Conservation (phyloP, 1,139 yeast species). For the Suhomyces bribrorum region DNA sequence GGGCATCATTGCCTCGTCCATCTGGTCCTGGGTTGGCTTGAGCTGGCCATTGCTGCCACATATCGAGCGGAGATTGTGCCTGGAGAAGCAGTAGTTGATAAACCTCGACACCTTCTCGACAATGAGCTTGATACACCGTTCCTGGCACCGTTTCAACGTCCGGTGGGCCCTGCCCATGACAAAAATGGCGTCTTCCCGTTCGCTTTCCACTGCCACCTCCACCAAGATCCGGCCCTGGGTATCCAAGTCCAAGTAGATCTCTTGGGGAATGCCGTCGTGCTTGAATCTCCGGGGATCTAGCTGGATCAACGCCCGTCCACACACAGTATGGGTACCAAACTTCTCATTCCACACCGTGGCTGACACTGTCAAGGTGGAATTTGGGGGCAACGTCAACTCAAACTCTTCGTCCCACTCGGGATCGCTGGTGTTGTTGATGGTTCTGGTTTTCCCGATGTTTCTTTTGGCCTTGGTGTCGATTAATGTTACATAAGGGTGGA, state of each 20-base stretch:
- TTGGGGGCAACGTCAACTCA: constrained; percentile 54
- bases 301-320: constrained; percentile 67
- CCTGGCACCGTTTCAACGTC: constrained; percentile 59
- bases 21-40: constrained; percentile 52
- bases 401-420: constrained; percentile 93
- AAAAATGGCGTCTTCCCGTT: constrained; percentile 73
- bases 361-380: constrained; percentile 46
- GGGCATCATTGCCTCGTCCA: constrained; percentile 72
- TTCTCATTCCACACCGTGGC: constrained; percentile 77
- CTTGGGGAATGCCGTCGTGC: constrained; percentile 70
- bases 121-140: constrained; percentile 63
- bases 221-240: constrained; percentile 66
- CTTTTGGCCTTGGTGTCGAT: constrained; percentile 59
- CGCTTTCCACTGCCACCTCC: constrained; percentile 75
- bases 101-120: constrained; percentile 60
- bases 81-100: constrained; percentile 43
- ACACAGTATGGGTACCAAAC: constrained; percentile 59
- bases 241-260: constrained; percentile 61
- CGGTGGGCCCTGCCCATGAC: constrained; percentile 78
- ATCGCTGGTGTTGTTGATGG: constrained; percentile 58
- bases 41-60: constrained; percentile 53
- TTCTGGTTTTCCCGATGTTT: constrained; percentile 72
- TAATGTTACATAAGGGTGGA: constrained; percentile 70
- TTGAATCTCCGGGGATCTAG: constrained; percentile 66
- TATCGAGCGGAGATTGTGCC: constrained; percentile 48